Base-by-base conservation (phyloP, 148 eudicot genomes). In the Euryodendron excelsum region DNA sequence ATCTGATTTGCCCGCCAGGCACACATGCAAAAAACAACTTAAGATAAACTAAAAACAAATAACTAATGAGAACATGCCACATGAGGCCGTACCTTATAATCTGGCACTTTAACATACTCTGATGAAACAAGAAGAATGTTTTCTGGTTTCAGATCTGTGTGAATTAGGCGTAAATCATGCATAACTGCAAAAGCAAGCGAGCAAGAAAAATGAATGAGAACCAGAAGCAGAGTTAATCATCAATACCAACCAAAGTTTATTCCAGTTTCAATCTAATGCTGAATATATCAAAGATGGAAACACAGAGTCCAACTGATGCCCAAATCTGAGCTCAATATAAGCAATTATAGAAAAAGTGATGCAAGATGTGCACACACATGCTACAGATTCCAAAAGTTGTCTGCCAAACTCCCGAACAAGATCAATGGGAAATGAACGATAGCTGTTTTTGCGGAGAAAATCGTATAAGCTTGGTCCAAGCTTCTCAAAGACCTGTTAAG, bases 381-480 rank as follows among this genome's bases (percentile, higher is more conserved):
- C 89, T 67, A 88, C 89, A 88, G 89, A 88, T 80, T 86, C 91
- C 87, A 88, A 84, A 80, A 86, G 89, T 84, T 88, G 91, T 80
- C 89, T 84, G 80, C 91, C 91, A 81, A 88, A 80, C 84, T 88
- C 91, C 78, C 91, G 89, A 81, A 86, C 89, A 86, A 86, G 89
- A 84, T 86, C 91, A 84, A 88, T 86, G 72, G 91, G 89, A 86
- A 88, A 88, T 84, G 91, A 84, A 73, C 89, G 91, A 72, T 88
- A 86, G 89, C 84, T 86, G 83, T 88, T 88, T 88, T 84, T 88
- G 83, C 89, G 89, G 71, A 88, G 89, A 84, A 88, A 86, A 86
- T 88, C 91, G 59, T 88, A 88, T 83, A 88, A 88, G 83, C 91
- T 88, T 75, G 91, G 89, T 74, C 91, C 91, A 80, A 88, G 91